These are phyloP conservation scores for Fusarium longipes DNA, from an alignment of 2,329 filamentous ascomycete species.

Conservation along the genomic window DNA sequence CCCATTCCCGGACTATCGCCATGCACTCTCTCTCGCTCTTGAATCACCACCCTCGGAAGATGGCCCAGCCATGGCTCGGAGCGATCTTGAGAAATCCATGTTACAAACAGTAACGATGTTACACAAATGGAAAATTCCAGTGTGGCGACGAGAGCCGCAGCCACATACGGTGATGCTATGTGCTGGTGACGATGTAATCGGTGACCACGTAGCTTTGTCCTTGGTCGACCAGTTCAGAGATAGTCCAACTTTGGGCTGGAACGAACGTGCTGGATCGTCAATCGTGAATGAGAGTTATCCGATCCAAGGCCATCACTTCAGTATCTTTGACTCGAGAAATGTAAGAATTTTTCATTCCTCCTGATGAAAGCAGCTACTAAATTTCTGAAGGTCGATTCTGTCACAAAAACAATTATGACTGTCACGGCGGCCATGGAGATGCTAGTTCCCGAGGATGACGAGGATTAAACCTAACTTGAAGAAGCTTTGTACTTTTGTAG, in stretches of 20 bases:
- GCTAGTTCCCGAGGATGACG: not conserved
- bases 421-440: slow-evolving; percentile 3
- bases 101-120: slow-evolving; percentile 4
- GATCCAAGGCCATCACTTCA: slow-evolving; percentile 4
- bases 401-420: not conserved
- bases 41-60: slow-evolving; percentile 6
- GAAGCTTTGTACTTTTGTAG: not conserved
- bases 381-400: not conserved
- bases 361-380: not conserved
- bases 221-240: slow-evolving; percentile 10
- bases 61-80: not conserved
- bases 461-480: not conserved
- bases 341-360: not conserved
- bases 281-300: slow-evolving; percentile 1
- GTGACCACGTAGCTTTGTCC: slow-evolving; percentile 2
- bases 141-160: slow-evolving; percentile 1
- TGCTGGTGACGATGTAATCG: not conserved
- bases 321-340: slow-evolving; percentile 6
- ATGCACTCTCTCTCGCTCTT: slow-evolving; percentile 5
- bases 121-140: slow-evolving; percentile 2
- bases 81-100: slow-evolving; percentile 4
- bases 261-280: slow-evolving; percentile 1
- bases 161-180: not conserved
- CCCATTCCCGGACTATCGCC: slow-evolving; percentile 2
- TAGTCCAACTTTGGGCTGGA: slow-evolving; percentile 5